A percentile compares a stretch with the other conserved stretches of the same genome.
Conservation (phyloP, 2,329 filamentous ascomycete species). For the Talaromyces sp. region DNA sequence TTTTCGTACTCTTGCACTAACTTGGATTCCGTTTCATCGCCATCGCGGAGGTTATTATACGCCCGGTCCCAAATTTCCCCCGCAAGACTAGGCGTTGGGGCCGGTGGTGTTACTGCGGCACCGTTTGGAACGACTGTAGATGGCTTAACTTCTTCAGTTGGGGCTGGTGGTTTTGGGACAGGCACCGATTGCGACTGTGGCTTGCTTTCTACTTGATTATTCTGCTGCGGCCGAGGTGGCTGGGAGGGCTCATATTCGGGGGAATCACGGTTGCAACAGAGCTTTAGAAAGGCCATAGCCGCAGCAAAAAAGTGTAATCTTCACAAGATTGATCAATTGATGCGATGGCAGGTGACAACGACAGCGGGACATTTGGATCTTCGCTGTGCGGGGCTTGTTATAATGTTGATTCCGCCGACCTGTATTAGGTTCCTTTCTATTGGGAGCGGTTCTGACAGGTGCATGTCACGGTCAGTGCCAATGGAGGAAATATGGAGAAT, state of each 20-base stretch:
- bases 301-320: neutral
- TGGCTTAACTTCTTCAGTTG: neutral
- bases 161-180: neutral
- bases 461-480: neutral
- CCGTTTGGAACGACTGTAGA: neutral
- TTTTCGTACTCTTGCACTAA: conserved; percentile 4
- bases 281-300: neutral
- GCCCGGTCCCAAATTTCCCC: conserved; percentile 4
- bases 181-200: neutral
- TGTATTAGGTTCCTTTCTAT: neutral
- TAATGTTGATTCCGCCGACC: neutral
- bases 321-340: neutral
- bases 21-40: neutral
- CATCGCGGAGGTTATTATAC: neutral
- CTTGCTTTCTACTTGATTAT: neutral
- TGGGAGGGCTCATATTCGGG: neutral
- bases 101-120: neutral
- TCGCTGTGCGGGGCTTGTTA: neutral
- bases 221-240: neutral
- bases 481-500: neutral
- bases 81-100: neutral
- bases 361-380: neutral
- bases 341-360: neutral
- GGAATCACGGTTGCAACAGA: neutral
- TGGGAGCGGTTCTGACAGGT: neutral